Evolutionary conservation across 495 filamentous ascomycete genomes (phyloP).

Genomic region (Penicillium pancosmium): DNA sequence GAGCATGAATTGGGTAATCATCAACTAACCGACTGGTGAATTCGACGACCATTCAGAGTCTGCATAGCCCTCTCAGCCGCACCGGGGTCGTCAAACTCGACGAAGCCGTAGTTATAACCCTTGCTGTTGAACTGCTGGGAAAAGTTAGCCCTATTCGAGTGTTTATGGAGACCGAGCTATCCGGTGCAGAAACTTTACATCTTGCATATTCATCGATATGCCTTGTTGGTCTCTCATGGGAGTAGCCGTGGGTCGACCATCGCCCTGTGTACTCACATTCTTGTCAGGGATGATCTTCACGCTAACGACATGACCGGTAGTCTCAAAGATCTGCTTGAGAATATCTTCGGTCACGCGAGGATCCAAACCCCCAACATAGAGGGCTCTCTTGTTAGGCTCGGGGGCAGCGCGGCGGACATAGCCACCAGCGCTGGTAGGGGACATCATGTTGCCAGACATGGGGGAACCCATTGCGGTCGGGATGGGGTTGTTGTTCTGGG

Average conservation of each 20-base stretch:
- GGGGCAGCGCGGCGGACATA: slow-evolving; percentile 91
- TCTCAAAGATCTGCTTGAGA: slow-evolving; percentile 97
- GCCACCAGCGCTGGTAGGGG: slow-evolving; percentile 75
- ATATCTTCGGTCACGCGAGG: slow-evolving; percentile 96
- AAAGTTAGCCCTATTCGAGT: slow-evolving; percentile 7
- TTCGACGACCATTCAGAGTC: slow-evolving; percentile 90
- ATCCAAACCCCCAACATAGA: slow-evolving; percentile 96
- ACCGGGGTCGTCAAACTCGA: slow-evolving; percentile 97
- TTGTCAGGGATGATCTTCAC: slow-evolving; percentile 99
- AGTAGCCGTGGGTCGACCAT: background rate
- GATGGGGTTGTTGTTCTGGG: slow-evolving; percentile 95
- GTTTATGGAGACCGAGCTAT: background rate
- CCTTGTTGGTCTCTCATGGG: background rate
- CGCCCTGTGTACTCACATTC: slow-evolving; percentile 67
- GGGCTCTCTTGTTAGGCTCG: slow-evolving; percentile 96
- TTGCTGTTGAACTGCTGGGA: slow-evolving; percentile 71
- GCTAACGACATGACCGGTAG: slow-evolving; percentile 94
- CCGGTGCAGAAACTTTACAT: background rate
- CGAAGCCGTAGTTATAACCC: slow-evolving; percentile 98
- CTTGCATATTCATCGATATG: background rate
- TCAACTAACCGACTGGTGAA: slow-evolving; percentile 79
- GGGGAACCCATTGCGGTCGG: slow-evolving; percentile 90
- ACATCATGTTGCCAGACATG: slow-evolving; percentile 78
- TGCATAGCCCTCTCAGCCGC: slow-evolving; percentile 96
- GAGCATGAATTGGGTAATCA: slow-evolving; percentile 1